Evolutionary conservation across 2,329 filamentous ascomycete genomes (phyloP).

Genomic region (Raffaelea arxii): DNA sequence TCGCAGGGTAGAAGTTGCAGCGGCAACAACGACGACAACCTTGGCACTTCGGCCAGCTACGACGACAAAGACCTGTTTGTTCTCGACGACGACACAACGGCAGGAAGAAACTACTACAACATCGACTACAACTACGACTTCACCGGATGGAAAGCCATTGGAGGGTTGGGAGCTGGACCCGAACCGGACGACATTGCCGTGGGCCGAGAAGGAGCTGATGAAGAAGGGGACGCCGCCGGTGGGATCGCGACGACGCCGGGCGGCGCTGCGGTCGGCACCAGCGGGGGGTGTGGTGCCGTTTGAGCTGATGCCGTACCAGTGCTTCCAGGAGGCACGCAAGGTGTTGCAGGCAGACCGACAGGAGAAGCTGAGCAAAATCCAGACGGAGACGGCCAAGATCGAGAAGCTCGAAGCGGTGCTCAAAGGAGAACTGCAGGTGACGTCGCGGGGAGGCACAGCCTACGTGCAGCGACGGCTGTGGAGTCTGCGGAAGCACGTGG

Average conservation of each 20-base stretch:
- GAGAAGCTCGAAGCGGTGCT: conserved; percentile 48
- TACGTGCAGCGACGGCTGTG: conserved; percentile 57
- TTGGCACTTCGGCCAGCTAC: not conserved
- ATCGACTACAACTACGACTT: not conserved
- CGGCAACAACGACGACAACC: not conserved
- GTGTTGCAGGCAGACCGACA: conserved; percentile 69
- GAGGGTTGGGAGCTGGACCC: conserved; percentile 47
- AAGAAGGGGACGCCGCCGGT: conserved; percentile 61
- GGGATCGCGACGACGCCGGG: conserved; percentile 76
- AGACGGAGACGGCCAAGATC: conserved; percentile 58
- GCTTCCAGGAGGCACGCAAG: conserved; percentile 91
- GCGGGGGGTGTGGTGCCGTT: conserved; percentile 65
- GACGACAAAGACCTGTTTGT: not conserved
- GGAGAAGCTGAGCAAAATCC: conserved; percentile 69
- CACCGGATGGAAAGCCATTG: conserved; percentile 13
- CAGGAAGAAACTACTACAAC: not conserved
- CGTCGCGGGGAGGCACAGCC: conserved; percentile 50
- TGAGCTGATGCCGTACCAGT: conserved; percentile 91
- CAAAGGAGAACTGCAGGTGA: conserved; percentile 32
- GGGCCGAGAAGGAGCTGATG: conserved; percentile 59
- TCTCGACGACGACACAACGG: conserved; percentile 3
- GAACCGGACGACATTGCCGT: conserved; percentile 53
- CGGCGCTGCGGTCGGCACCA: conserved; percentile 43
- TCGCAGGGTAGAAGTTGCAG: not conserved
- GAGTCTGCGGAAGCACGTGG: conserved; percentile 62